Evolutionary conservation across 208 protist species (phyloP), one percentile per base, ranked within the genome.

Genomic region (Leishmania tropica): DNA sequence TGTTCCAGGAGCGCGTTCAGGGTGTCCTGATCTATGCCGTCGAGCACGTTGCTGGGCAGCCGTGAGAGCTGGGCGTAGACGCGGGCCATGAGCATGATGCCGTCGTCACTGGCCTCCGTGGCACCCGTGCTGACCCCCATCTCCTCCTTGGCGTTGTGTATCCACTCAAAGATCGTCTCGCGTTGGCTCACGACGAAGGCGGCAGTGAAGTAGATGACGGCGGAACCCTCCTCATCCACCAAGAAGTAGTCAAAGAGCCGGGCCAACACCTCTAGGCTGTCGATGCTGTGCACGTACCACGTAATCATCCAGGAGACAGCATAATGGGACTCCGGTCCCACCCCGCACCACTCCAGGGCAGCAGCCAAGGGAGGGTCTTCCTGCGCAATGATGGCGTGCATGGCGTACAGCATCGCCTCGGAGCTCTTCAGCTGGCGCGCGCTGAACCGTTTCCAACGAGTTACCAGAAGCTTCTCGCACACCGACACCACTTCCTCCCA

Each of bases 251-350:
- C 93, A 78, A 97, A 94, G 47, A 97, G 72, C 1, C 91, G 89
- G 15, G 81, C 85, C 24, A 96, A 79, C n/a, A 88, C 83, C 1
- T 77, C 62, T 13, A 81, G 37, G 81, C 90, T 89, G 31, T 89
- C 77, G 65, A 95, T 77, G 60, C 83, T 81, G 86, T 96, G 92
- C 28, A 87, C 85, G 79, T 90, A 97, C 95, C 95, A 97, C 73
- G 95, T 97, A 67, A 97, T 95, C 24, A 97, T 78, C 93, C 95
- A 97, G 62, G 92, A 87, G 47, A 96, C 88, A 8, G 92, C 92
- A 87, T 96, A 97, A 85, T 97, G 95, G 48, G 95, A 94, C 85
- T 96, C 89, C 4, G 93, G 95, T 10, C 84, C 93, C 42, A 97
- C 90, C 1, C 92, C 89, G 40, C 87, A 92, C 72, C 76, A 81